Percentiles rank a stretch among this genome's conserved stretches.
phyloP scores from a whole-genome alignment of 106 monocot genomes.

The Hemerocallis citrina region DNA sequence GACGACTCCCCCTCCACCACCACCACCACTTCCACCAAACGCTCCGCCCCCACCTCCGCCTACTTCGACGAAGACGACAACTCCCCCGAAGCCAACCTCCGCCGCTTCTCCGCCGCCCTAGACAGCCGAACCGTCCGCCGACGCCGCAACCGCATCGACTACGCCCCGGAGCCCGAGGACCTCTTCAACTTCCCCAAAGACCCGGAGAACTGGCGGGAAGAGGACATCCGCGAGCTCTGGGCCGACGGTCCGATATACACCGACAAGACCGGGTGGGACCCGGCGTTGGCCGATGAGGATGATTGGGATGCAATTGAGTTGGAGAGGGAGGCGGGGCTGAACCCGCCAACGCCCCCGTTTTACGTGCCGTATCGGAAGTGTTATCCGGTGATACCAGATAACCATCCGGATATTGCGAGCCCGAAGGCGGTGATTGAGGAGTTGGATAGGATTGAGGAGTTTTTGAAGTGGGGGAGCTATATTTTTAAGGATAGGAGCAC shows the following conservation, averaged over 20 bases:
- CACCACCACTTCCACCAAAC: too few species aligned
- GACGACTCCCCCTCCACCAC: too few species aligned
- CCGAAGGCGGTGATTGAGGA: constrained; percentile 79
- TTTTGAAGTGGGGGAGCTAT: constrained; percentile 75
- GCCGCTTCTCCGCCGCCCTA: constrained; percentile 35
- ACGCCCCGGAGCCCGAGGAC: too few species aligned
- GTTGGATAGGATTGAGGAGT: constrained; percentile 83
- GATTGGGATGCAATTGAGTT: constrained; percentile 52
- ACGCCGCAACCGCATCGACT: constrained; percentile 8
- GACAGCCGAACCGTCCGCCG: constrained; percentile 26
- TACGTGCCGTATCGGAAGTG: constrained; percentile 57
- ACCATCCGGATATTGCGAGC: constrained; percentile 60
- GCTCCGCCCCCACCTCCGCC: constrained; percentile 1
- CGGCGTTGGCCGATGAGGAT: constrained; percentile 49
- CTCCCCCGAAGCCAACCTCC: constrained; percentile 42
- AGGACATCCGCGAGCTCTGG: constrained; percentile 72
- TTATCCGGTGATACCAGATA: constrained; percentile 64
- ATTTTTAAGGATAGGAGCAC: constrained; percentile 62
- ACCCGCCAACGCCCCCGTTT: constrained; percentile 62
- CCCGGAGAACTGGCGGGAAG: constrained; percentile 70
- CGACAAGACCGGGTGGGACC: constrained; percentile 70
- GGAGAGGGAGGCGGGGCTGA: constrained; percentile 27
- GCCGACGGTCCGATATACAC: constrained; percentile 49
- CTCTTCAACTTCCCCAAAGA: constrained; percentile 70
- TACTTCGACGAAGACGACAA: constrained; percentile 25